A percentile compares a stretch with the other conserved stretches of the same genome.
Conservation (phyloP, 352 stramenopile genomes). For the Globisporangium barbulae region DNA sequence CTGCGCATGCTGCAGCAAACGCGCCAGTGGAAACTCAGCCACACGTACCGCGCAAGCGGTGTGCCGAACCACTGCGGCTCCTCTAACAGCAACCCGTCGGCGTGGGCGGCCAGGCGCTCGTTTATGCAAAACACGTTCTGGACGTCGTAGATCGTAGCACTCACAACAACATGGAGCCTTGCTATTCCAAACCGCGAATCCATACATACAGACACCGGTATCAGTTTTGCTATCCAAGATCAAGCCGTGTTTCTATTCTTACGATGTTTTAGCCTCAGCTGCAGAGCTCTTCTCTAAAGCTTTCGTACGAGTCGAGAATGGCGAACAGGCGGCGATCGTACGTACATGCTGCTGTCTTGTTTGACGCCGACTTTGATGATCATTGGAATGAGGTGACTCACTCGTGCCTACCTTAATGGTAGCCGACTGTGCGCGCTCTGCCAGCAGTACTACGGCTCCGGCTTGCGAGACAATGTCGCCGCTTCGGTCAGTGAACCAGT, state of each 20-base stretch:
- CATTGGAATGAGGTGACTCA: not conserved
- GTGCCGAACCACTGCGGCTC: constrained; percentile 35
- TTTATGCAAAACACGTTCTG: not conserved
- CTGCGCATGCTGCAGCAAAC: constrained; percentile 27
- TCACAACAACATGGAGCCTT: not conserved
- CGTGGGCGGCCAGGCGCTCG: not conserved
- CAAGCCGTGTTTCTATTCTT: not conserved
- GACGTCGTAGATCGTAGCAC: not conserved
- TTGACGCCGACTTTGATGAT: not conserved
- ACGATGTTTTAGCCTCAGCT: not conserved
- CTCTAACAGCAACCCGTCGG: constrained; percentile 45
- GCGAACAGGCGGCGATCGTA: not conserved
- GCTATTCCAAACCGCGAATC: not conserved
- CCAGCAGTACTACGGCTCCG: constrained; percentile 42
- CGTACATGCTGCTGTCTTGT: not conserved
- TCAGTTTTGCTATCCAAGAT: not conserved
- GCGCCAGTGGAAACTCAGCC: constrained; percentile 31
- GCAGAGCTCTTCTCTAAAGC: not conserved
- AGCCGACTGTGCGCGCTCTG: constrained; percentile 48
- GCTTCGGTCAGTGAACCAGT: constrained; percentile 27
- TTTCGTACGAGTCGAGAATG: not conserved
- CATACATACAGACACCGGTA: too few relatives aligned
- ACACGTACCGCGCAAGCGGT: constrained; percentile 40
- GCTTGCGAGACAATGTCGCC: constrained; percentile 47
- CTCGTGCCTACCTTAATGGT: not conserved